These are phyloP conservation scores for Bipolaris bicolor DNA, from an alignment of 2,329 filamentous ascomycete species.

Conservation along the genomic window DNA sequence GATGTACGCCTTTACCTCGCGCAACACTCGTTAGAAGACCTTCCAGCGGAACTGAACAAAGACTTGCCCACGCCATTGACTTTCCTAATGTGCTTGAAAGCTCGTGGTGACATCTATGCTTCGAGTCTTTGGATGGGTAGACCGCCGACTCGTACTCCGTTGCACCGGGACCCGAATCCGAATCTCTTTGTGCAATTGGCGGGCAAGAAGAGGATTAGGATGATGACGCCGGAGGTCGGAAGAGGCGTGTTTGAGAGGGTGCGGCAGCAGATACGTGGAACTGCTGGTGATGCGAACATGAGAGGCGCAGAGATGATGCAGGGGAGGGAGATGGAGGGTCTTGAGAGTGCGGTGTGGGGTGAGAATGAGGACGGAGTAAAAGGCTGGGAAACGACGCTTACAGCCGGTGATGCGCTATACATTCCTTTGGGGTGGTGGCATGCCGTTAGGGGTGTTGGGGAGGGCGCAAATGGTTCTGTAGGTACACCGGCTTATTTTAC, in stretches of 20 bases:
- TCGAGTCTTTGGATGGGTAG: slow-evolving; percentile 88
- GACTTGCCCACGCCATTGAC: slow-evolving; percentile 71
- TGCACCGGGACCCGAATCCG: slow-evolving; percentile 92
- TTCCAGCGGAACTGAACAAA: slow-evolving; percentile 66
- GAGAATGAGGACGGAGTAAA: slow-evolving; percentile 17
- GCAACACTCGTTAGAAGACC: slow-evolving; percentile 73
- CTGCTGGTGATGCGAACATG: slow-evolving; percentile 57
- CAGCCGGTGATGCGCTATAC: slow-evolving; percentile 73
- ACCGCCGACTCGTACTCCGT: slow-evolving; percentile 84
- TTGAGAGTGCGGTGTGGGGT: slow-evolving; percentile 76
- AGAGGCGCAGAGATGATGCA: slow-evolving; percentile 91
- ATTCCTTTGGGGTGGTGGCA: slow-evolving; percentile 90
- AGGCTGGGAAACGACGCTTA: slow-evolving; percentile 55
- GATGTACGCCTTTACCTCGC: slow-evolving; percentile 75
- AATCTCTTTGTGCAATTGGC: slow-evolving; percentile 88
- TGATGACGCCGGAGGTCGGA: slow-evolving; percentile 71
- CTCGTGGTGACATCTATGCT: slow-evolving; percentile 83
- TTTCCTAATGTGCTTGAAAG: slow-evolving; percentile 63
- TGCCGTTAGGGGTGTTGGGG: slow-evolving; percentile 70
- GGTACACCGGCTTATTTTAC: slow-evolving; percentile 11
- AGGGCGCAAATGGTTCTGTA: slow-evolving; percentile 65
- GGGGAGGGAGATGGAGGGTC: slow-evolving; percentile 68
- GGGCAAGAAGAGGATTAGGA: slow-evolving; percentile 73
- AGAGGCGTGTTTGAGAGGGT: slow-evolving; percentile 65
- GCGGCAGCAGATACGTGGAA: slow-evolving; percentile 50